Evolutionary conservation across 306 rosid species (phyloP), one percentile per base, ranked within the genome.

Genomic region (Delonix regia): DNA sequence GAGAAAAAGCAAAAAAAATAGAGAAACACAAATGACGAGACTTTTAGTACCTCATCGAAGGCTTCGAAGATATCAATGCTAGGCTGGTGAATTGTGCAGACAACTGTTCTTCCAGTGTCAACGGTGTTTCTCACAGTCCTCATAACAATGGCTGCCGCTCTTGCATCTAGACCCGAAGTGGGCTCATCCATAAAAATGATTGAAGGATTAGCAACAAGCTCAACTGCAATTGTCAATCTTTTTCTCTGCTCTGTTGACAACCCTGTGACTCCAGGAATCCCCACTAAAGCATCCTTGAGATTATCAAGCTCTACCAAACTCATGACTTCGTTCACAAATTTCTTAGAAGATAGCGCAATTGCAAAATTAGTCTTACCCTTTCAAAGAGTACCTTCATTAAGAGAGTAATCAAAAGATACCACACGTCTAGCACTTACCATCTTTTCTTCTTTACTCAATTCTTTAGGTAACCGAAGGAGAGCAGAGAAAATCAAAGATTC

Each of bases 111-210:
- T 73, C 98, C 97, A 1, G 98, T 93, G 62, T 93, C 93, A 25
- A 93, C 97, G 0, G 98, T 91, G 73, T 93, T 93, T 81, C 98
- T 89, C 38, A 93, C 98, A 1, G 98, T 80, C 69, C 97, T 86
- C 98, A 93, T 93, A 15, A 93, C 97, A 71, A 93, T 89, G 64
- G 97, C 97, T 2, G 97, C 93, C 21, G 98, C 97, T 74, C 95
- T 89, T 59, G 98, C 97, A 80, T 93, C 98, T 0, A 93, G 90
- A 25, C 98, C 98, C 4, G 98, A 91, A 49, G 98, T 93, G 2
- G 98, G 98, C 73, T 93, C 98, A 71, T 93, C 98, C 98, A 93
- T 89, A 59, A 93, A 93, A 36, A 93, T 91, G 83, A 93, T 91
- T 42, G 98, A 93, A 15, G 98, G 98, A 78, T 93, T 93, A 4